Evolutionary conservation across 2,329 filamentous ascomycete genomes (phyloP).

Genomic region (Cadophora malorum): DNA sequence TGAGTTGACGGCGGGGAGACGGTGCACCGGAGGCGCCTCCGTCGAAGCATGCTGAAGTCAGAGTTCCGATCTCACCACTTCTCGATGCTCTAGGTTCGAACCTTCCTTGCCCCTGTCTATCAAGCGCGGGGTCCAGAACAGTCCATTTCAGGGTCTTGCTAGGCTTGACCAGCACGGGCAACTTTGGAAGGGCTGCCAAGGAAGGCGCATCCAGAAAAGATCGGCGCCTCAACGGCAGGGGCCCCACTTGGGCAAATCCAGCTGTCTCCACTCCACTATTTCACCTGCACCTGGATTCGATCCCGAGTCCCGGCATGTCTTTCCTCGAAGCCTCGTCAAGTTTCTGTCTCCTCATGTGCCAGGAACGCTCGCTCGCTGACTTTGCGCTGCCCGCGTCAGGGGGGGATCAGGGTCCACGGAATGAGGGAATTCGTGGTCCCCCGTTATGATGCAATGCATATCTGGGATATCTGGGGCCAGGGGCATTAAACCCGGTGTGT

Average conservation of each 20-base stretch:
- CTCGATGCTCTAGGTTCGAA: not conserved
- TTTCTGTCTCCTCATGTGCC: not conserved
- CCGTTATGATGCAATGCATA: conserved; percentile 1
- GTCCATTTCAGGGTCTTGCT: conserved; percentile 5
- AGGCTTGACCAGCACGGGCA: not conserved
- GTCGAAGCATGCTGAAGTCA: not conserved
- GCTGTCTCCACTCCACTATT: not conserved
- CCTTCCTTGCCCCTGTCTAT: not conserved
- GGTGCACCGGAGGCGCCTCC: not conserved
- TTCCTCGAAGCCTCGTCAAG: too few relatives aligned
- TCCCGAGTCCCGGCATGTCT: not conserved
- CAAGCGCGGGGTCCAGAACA: conserved; percentile 7
- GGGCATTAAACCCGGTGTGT: not conserved
- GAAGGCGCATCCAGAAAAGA: not conserved
- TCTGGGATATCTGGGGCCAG: not conserved
- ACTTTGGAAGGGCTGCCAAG: not conserved
- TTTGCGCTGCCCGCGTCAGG: not conserved
- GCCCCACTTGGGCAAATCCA: not conserved
- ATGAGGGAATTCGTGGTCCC: conserved; percentile 4
- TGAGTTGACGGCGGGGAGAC: not conserved
- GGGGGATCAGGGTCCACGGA: conserved; percentile 11
- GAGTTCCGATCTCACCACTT: not conserved
- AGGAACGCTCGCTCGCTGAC: not conserved
- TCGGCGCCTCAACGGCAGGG: conserved; percentile 8
- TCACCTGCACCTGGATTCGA: not conserved